Percentiles rank a stretch among this genome's conserved stretches.
These are phyloP conservation scores for Jacaranda copaia DNA, from an alignment of 257 asterid genomes.

Conservation along the genomic window DNA sequence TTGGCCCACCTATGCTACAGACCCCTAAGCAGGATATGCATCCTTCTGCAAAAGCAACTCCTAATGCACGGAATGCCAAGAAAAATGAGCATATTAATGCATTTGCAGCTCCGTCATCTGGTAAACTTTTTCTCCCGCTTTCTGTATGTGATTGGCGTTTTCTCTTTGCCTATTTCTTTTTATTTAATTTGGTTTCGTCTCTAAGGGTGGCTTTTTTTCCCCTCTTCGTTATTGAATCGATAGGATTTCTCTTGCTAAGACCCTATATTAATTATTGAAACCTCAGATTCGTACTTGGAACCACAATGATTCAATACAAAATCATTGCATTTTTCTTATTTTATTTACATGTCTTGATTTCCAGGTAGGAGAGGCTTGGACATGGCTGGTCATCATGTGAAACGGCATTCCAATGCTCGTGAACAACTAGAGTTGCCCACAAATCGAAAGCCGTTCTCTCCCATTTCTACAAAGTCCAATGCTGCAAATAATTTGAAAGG, in stretches of 20 bases:
- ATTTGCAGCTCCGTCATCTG: conserved; percentile 58
- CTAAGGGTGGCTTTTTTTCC: not conserved
- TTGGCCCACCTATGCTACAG: conserved; percentile 51
- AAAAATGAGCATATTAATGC: conserved; percentile 49
- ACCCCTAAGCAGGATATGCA: conserved; percentile 48
- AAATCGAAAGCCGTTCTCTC: conserved; percentile 79
- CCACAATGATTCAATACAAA: too few relatives aligned
- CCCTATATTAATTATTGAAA: too few relatives aligned
- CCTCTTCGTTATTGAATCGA: too few relatives aligned
- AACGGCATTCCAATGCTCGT: conserved; percentile 38
- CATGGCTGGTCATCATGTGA: conserved; percentile 57
- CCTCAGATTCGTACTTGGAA: too few relatives aligned
- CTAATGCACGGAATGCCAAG: conserved; percentile 43
- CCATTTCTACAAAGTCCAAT: conserved; percentile 68
- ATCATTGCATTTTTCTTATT: too few relatives aligned
- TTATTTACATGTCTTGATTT: conserved; percentile 19
- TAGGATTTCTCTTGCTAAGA: too few relatives aligned
- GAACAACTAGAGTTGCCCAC: conserved; percentile 47
- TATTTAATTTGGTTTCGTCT: too few relatives aligned
- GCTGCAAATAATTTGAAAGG: conserved; percentile 58
- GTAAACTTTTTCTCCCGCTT: conserved; percentile 44
- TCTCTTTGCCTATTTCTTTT: not conserved
- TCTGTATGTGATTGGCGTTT: not conserved
- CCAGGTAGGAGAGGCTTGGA: conserved; percentile 72
- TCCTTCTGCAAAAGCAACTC: conserved; percentile 48